Percentiles rank a stretch among this genome's conserved stretches.
Conservation (phyloP, 257 asterid genomes). For the Gentiana macrophylla region DNA sequence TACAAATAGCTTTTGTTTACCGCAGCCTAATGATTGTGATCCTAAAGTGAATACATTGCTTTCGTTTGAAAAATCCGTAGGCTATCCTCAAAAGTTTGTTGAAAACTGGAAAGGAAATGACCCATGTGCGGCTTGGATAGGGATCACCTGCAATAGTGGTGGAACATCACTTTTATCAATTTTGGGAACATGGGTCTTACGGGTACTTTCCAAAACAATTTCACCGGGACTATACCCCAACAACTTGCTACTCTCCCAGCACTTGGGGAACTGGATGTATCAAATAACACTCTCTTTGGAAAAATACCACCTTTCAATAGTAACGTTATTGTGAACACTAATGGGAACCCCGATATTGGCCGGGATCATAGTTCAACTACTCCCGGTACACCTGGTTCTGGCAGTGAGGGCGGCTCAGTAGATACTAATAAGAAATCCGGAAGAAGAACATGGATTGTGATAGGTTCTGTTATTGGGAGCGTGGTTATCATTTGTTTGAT, state of each 20-base stretch:
- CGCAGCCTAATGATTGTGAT: constrained; percentile 75
- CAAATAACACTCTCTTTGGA: constrained; percentile 68
- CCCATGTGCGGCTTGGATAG: constrained; percentile 78
- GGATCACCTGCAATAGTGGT: constrained; percentile 63
- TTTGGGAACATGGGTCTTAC: constrained; percentile 75
- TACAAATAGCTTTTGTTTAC: constrained; percentile 75
- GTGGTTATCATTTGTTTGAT: constrained; percentile 50
- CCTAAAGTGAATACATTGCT: constrained; percentile 53
- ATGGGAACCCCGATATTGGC: constrained; percentile 67
- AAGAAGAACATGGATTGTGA: constrained; percentile 35
- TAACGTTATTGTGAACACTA: constrained; percentile 40
- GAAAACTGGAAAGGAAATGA: constrained; percentile 84
- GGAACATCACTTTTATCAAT: constrained; percentile 59
- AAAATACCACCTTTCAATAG: constrained; percentile 52
- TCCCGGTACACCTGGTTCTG: constrained; percentile 16
- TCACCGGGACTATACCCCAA: constrained; percentile 61
- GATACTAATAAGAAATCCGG: constrained; percentile 21
- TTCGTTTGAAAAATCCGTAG: constrained; percentile 38
- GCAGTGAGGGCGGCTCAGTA: constrained; percentile 4
- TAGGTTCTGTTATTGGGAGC: constrained; percentile 45
- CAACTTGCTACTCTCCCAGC: constrained; percentile 43
- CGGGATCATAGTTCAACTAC: constrained; percentile 24
- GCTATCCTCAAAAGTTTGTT: constrained; percentile 53
- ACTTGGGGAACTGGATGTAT: constrained; percentile 61
- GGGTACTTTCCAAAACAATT: constrained; percentile 72